These are phyloP conservation scores for Glycine soja DNA, from an alignment of 306 rosid species.

Conservation along the genomic window DNA sequence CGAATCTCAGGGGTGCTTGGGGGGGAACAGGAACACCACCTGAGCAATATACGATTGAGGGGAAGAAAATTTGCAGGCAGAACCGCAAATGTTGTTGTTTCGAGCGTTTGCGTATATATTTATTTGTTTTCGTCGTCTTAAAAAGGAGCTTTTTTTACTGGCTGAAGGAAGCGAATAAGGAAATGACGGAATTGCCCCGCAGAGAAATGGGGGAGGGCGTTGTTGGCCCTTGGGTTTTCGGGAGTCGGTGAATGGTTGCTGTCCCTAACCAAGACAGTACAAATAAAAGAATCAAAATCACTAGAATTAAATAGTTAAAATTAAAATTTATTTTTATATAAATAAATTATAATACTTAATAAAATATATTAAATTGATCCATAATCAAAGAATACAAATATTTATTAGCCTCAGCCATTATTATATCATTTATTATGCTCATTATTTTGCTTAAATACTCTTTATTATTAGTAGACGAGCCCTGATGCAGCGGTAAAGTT, in stretches of 20 bases:
- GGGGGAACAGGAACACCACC: conserved; percentile 39
- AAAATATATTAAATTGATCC: too few relatives aligned
- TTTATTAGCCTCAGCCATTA: too few relatives aligned
- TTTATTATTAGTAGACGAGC: too few relatives aligned
- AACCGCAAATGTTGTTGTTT: conserved; percentile 29
- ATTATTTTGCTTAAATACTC: too few relatives aligned
- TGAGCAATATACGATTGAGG: conserved; percentile 35
- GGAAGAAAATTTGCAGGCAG: conserved; percentile 32
- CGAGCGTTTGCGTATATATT: not conserved
- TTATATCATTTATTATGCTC: too few relatives aligned
- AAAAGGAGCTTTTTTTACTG: not conserved
- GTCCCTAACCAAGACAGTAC: conserved; percentile 28
- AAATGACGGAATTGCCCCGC: conserved; percentile 43
- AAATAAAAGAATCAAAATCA: not conserved
- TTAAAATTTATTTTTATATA: too few relatives aligned
- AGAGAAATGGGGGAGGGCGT: not conserved
- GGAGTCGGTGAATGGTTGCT: conserved; percentile 40
- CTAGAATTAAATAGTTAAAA: too few relatives aligned
- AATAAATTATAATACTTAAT: too few relatives aligned
- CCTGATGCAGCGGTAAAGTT: too few relatives aligned
- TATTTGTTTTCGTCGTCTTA: conserved; percentile 20
- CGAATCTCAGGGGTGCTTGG: conserved; percentile 44
- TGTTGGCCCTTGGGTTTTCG: conserved; percentile 46
- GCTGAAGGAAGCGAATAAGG: not conserved
- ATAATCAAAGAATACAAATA: too few relatives aligned